Evolutionary conservation across 2,329 filamentous ascomycete species (phyloP), one percentile per base, ranked within the genome.

Genomic region (Talaromyces funiculosus): DNA sequence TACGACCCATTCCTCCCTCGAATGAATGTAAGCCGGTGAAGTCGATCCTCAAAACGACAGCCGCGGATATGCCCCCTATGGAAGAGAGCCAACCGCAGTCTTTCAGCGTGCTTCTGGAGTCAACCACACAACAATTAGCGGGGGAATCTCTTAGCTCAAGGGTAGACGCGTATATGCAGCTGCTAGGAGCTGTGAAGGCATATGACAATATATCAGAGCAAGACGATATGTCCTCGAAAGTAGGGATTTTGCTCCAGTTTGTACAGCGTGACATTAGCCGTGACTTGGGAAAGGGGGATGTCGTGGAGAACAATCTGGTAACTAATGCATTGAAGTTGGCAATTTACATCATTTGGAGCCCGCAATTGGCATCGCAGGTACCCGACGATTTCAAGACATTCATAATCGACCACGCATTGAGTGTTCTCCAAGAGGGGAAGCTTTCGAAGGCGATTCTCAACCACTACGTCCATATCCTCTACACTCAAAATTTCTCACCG

Each of bases 81-180:
- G 68, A 77, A 65, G 72, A 71, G 72, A 75, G 73, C 75, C 81
- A 78, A 65, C 80, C 77, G 26, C 79, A 82, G 47, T 87, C 84
- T 40, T 86, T 96, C 61, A 82, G 84, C 64, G 86, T 86, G 67
- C 94, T 97, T 87, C 77, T 97, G 65, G 90, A 96, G 67, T 95
- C 90, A 0, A 86, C 91, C 4, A 83, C 91, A 37, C 87, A 90
- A 73, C 89, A 94, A 74, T 82, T 99, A 53, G 89, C 88, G 38
- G 86, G 89, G 22, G 80, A 85, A 31, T 89, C 92, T 66, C 82
- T 88, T 57, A 83, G 86, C 61, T 86, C 85, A 12, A 88, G 88
- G 66, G 75, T 94, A 33, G 94, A 99, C 76, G 90, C 92, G 53
- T 97, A 99, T 69, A 86, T 87, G 71, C 89, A 89, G 68, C 80